Conservation (phyloP, 2,329 filamentous ascomycete genomes). For the Penicillium sp. region DNA sequence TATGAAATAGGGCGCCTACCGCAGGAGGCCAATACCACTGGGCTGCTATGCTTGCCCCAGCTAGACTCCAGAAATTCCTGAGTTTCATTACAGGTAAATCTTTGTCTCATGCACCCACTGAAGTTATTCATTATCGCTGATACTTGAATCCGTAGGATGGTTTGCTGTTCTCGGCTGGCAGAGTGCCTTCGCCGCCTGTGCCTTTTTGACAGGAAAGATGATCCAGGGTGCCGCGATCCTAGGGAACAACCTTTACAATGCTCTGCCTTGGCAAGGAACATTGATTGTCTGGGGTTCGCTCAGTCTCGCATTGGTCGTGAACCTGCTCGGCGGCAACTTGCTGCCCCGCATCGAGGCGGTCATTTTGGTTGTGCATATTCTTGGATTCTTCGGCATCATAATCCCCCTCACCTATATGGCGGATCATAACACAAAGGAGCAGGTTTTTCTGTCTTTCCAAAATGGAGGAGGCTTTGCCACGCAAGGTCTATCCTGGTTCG, state of each 20-base stretch:
- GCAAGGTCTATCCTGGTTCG: conserved; percentile 42
- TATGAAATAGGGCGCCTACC: conserved; percentile 25
- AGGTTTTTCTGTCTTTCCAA: conserved; percentile 50
- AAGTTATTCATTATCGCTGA: neutral
- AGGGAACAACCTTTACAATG: conserved; percentile 37
- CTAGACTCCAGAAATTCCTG: conserved; percentile 33
- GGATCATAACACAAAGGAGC: conserved; percentile 42
- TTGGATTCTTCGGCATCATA: conserved; percentile 54
- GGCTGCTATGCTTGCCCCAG: conserved; percentile 42
- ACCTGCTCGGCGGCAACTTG: conserved; percentile 44
- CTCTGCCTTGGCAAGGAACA: conserved; percentile 51
- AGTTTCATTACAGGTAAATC: conserved; percentile 37
- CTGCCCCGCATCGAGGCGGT: conserved; percentile 51
- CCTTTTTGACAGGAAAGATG: conserved; percentile 33
- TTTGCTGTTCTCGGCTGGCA: conserved; percentile 46
- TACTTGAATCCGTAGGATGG: conserved; percentile 31
- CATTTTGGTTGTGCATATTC: conserved; percentile 51
- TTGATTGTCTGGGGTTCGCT: conserved; percentile 49
- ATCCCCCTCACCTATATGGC: conserved; percentile 48
- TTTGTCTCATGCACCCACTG: neutral
- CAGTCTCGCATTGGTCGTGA: conserved; percentile 41
- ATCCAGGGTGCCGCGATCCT: conserved; percentile 42
- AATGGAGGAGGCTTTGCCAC: conserved; percentile 49
- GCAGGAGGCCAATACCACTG: conserved; percentile 42
- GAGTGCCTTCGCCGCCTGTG: conserved; percentile 39